Conservation (phyloP, 2,329 filamentous ascomycete species). For the Fusarium lateritium region DNA sequence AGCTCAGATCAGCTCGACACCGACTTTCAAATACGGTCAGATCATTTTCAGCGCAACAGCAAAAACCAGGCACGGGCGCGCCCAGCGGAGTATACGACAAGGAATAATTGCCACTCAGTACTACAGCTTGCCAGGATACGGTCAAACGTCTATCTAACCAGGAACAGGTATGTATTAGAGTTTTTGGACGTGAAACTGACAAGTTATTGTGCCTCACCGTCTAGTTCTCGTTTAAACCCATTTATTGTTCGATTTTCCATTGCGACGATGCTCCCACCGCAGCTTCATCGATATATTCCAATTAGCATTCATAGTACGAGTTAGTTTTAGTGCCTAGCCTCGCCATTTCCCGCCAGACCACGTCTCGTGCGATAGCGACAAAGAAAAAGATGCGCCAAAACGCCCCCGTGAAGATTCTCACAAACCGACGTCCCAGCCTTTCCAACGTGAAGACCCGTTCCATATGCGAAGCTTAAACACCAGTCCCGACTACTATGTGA, state of each 20-base stretch:
- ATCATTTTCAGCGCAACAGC: not conserved
- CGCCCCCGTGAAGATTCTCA: constrained; percentile 27
- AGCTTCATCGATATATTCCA: constrained; percentile 18
- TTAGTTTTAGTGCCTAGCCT: constrained; percentile 26
- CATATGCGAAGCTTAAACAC: constrained; percentile 22
- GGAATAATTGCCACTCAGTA: constrained; percentile 11
- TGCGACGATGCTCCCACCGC: constrained; percentile 20
- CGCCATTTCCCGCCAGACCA: constrained; percentile 15
- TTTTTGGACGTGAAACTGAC: constrained; percentile 37
- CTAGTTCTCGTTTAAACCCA: constrained; percentile 17
- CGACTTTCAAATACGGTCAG: constrained; percentile 41
- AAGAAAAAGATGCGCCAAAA: constrained; percentile 18
- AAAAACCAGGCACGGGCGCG: constrained; percentile 18
- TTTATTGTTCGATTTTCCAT: not conserved
- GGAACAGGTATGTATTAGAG: constrained; percentile 42
- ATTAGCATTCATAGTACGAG: constrained; percentile 26
- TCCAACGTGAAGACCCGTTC: constrained; percentile 17
- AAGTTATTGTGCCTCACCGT: constrained; percentile 14
- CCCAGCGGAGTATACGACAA: constrained; percentile 22
- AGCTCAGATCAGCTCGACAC: constrained; percentile 38
- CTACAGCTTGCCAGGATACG: constrained; percentile 1
- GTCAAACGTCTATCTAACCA: not conserved
- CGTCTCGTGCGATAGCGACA: constrained; percentile 17
- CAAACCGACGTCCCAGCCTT: constrained; percentile 2
- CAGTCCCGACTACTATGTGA: constrained; percentile 29